These are phyloP conservation scores for Staphylotrichum tortipilum DNA, from an alignment of 495 filamentous ascomycete genomes.

Conservation along the genomic window DNA sequence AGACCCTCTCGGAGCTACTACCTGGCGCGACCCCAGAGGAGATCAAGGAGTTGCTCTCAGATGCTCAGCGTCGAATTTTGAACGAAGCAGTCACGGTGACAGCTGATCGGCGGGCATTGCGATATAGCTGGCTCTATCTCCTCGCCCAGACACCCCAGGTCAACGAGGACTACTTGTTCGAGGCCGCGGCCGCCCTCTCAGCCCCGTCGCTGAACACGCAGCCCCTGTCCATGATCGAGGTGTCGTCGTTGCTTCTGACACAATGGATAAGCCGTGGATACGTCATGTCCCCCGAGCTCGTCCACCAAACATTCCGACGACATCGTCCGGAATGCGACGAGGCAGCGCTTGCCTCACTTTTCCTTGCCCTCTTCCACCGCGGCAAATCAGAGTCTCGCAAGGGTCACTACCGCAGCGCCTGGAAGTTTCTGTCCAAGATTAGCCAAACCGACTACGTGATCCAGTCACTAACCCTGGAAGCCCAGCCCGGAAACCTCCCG, in stretches of 20 bases:
- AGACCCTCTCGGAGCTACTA: constrained; percentile 5
- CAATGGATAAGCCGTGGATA: constrained; percentile 25
- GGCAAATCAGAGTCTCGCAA: not conserved
- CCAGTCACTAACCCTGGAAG: constrained; percentile 7
- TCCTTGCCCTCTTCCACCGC: constrained; percentile 14
- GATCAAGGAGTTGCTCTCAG: constrained; percentile 10
- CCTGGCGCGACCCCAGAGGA: not conserved
- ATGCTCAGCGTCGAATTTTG: constrained; percentile 8
- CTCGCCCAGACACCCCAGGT: constrained; percentile 20
- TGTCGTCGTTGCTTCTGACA: constrained; percentile 19
- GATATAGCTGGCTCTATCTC: constrained; percentile 22
- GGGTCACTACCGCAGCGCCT: constrained; percentile 12
- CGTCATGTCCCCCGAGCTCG: not conserved
- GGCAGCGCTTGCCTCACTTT: constrained; percentile 19
- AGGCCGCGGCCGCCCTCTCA: constrained; percentile 4
- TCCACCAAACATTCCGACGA: constrained; percentile 2
- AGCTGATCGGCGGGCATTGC: not conserved
- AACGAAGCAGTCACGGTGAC: not conserved
- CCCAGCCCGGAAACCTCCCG: not conserved
- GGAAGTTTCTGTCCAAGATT: constrained; percentile 13
- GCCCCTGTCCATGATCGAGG: constrained; percentile 9
- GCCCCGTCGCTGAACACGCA: not conserved
- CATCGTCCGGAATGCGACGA: constrained; percentile 5
- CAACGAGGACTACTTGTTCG: constrained; percentile 10
- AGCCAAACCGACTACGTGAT: constrained; percentile 9